These are phyloP conservation scores for Epichloe glyceriae DNA, from an alignment of 2,329 filamentous ascomycete species.

Conservation along the genomic window DNA sequence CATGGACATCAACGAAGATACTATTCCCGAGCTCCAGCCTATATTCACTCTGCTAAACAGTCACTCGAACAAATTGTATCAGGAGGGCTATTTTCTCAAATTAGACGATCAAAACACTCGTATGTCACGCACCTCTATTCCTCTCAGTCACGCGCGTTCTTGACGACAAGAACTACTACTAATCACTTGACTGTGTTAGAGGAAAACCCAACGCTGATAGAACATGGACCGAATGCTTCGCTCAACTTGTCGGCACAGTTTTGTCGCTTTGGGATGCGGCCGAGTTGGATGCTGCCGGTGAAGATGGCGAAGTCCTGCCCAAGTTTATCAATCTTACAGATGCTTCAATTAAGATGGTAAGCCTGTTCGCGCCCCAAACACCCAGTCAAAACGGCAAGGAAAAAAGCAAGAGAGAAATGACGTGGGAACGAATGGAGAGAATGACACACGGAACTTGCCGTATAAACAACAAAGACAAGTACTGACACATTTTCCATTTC, in stretches of 20 bases:
- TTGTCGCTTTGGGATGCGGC: conserved; percentile 92
- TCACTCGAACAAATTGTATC: conserved; percentile 92
- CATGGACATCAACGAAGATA: conserved; percentile 76
- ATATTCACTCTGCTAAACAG: conserved; percentile 91
- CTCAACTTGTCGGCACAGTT: conserved; percentile 88
- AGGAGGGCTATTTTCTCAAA: conserved; percentile 96
- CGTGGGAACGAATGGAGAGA: neutral
- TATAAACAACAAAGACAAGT: neutral
- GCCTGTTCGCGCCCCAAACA: conserved; percentile 6
- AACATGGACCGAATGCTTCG: conserved; percentile 93
- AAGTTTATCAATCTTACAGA: conserved; percentile 96
- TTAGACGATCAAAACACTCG: conserved; percentile 86
- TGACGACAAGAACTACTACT: conserved; percentile 1
- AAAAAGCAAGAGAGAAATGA: neutral
- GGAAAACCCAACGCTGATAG: conserved; percentile 71
- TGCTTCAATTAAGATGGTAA: conserved; percentile 95
- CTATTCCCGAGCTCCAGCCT: conserved; percentile 81
- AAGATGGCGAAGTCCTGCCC: conserved; percentile 72
- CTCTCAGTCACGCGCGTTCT: neutral
- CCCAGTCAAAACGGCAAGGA: neutral
- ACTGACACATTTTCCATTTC: neutral
- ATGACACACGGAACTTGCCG: neutral
- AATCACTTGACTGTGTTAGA: conserved; percentile 35
- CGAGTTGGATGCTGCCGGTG: conserved; percentile 75
- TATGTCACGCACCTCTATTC: conserved; percentile 35